Conservation (phyloP, 73 alveolate genomes). For the Paramecium sexaurelia region DNA sequence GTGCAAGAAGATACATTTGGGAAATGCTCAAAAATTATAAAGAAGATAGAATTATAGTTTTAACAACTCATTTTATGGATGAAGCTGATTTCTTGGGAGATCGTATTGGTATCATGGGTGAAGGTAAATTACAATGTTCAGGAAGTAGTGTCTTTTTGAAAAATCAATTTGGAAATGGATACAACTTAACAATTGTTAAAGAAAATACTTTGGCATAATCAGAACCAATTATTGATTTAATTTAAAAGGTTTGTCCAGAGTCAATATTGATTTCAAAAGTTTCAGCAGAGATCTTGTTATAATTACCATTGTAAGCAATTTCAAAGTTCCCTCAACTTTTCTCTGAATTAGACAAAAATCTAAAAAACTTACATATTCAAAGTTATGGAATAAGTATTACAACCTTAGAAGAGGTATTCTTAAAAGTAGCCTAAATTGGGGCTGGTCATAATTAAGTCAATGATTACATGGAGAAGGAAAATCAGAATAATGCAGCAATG, state of each 20-base stretch:
- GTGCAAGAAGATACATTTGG: conserved; percentile 95
- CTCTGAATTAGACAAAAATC: conserved; percentile 71
- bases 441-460: conserved; percentile 45
- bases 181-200: conserved; percentile 74
- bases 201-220: conserved; percentile 39
- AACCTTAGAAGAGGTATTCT: conserved; percentile 98
- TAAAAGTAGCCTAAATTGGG: conserved; percentile 79
- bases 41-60: conserved; percentile 87
- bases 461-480: background rate
- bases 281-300: conserved; percentile 73
- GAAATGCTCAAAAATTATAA: conserved; percentile 92
- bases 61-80: conserved; percentile 98
- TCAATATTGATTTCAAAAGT: conserved; percentile 72
- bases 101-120: conserved; percentile 95
- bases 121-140: conserved; percentile 88
- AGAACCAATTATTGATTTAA: conserved; percentile 63
- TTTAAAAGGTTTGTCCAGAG: conserved; percentile 57
- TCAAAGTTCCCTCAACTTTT: conserved; percentile 71
- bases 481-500: background rate
- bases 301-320: conserved; percentile 68
- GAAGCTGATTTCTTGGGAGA: conserved; percentile 98
- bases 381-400: conserved; percentile 90
- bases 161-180: conserved; percentile 91
- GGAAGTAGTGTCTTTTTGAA: conserved; percentile 92
- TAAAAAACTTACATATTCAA: conserved; percentile 44